Evolutionary conservation across 345 rosid species (phyloP), one percentile per base, ranked within the genome.

Genomic region (Acer saccharum): DNA sequence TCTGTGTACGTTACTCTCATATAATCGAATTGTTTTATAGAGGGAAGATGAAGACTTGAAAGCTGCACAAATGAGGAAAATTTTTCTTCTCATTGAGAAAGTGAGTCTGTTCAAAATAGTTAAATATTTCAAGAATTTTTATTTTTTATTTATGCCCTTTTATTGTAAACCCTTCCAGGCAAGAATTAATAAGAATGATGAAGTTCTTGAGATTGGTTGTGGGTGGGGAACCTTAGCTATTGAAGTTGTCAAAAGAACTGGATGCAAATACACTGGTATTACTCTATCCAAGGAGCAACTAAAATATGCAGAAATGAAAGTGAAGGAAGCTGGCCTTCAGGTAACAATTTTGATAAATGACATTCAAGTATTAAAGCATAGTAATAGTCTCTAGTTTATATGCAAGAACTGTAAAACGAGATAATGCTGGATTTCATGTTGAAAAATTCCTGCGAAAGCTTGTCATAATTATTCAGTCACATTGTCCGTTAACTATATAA

Each of bases 141-240:
- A 63, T 46, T 17, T 16, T 23, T 57, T 4, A n/a, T 61, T 4
- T 6, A 52, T 17, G 65, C 18, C 18, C 20, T 29, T 52, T 48
- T 27, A 5, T 16, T 9, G 54, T 48, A 63, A 63, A 35, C 65
- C 5, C 46, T 73, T 76, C 16, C 44, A 91, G 97, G 92, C 94
- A 11, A 86, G 91, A 80, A 82, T 95, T 72, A 79, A 72, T 48
- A 88, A 86, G 73, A 62, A 80, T 6, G 92, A 93, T 69, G 91
- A 90, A 80, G 84, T 95, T 82, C 91, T 95, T 7, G 98, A 95
- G 78, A 91, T 95, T 58, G 99, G 99, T 39, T 90, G 89, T 32
- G 99, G 99, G 25, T 95, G 99, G 99, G 99, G 99, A 79, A 83
- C 92, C 65, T 86, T 93, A 23, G 99, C 97, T 48, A 87, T 95